Evolutionary conservation across 2,329 filamentous ascomycete species (phyloP), one percentile per base, ranked within the genome.

Genomic region (Fusarium cyanostomum): DNA sequence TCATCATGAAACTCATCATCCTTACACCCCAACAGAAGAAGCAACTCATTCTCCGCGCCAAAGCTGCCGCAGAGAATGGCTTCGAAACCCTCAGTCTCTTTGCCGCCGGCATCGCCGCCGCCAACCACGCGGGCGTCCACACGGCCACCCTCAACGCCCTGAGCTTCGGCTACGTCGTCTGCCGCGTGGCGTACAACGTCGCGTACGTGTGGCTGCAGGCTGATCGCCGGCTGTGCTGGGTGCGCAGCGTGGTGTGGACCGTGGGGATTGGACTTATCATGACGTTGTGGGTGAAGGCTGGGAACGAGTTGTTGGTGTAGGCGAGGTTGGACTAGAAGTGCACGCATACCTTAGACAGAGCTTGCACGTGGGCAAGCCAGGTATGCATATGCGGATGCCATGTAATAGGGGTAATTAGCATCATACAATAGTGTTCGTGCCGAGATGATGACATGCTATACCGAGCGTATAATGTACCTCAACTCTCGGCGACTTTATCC

Each of bases 41-140:
- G 69, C 86, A 86, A 69, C 79, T 80, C 50, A 77, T 83, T 27
- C 71, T 86, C 37, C 81, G 84, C 45, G 79, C 81, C 26, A 82
- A 89, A 68, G 81, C 82, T 18, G 80, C 81, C 6, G 67, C 74
- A 7, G 68, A 73, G 34, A 83, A 83, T 66, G 77, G 73, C 59
- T 75, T 80, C 60, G 80, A 83, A 71, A 79, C 77, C 4, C 59
- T 83, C 10, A 78, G 77, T 43, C 66, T 80, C 62, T 82, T 76
- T 67, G 75, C 79, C 11, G 76, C 75, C 4, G 77, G 71, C 35
- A 74, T 84, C 15, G 72, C 79, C 33, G 81, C 81, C 13, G 81
- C 78, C 62, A 83, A 82, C 68, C 68, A 72, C n/a, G 74, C 80
- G 7, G 75, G 77, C 18, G 74, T 83, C 4, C 66, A 74, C 11